Conservation (phyloP, 2,329 filamentous ascomycete genomes). For the Alternaria tenuissima region DNA sequence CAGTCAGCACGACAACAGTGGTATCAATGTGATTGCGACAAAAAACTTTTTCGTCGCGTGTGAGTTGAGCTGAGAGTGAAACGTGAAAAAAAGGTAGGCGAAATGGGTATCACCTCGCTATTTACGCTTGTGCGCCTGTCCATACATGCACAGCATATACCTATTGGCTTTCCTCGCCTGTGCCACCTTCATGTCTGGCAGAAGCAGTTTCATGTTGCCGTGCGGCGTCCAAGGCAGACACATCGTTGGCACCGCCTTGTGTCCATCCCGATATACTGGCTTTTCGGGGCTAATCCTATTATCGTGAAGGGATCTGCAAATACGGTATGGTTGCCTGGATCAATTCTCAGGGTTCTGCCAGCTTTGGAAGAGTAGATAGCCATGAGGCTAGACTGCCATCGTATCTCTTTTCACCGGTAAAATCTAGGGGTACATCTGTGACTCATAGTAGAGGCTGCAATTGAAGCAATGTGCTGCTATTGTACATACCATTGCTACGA, state of each 20-base stretch:
- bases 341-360: not conserved
- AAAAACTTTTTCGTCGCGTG: not conserved
- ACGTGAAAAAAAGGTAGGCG: not conserved
- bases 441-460: not conserved
- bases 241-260: not conserved
- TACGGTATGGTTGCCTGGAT: constrained; percentile 1
- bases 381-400: not conserved
- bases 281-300: not conserved
- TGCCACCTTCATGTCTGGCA: not conserved
- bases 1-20: not conserved
- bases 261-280: not conserved
- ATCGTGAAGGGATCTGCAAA: not conserved
- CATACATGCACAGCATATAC: not conserved
- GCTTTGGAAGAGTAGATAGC: not conserved
- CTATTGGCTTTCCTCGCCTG: constrained; percentile 1
- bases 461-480: not conserved
- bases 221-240: constrained; percentile 2
- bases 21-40: not conserved
- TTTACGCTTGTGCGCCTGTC: not conserved
- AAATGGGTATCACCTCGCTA: constrained; percentile 1
- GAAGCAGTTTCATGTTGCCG: not conserved
- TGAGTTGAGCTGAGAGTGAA: not conserved
- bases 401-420: not conserved
- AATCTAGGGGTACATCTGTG: not conserved
- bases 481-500: not conserved